A percentile compares a stretch with the other conserved stretches of the same genome.
These are phyloP conservation scores for Mortierella hygrophila DNA, from an alignment of 192 early-diverging fungal genomes.

Conservation along the genomic window DNA sequence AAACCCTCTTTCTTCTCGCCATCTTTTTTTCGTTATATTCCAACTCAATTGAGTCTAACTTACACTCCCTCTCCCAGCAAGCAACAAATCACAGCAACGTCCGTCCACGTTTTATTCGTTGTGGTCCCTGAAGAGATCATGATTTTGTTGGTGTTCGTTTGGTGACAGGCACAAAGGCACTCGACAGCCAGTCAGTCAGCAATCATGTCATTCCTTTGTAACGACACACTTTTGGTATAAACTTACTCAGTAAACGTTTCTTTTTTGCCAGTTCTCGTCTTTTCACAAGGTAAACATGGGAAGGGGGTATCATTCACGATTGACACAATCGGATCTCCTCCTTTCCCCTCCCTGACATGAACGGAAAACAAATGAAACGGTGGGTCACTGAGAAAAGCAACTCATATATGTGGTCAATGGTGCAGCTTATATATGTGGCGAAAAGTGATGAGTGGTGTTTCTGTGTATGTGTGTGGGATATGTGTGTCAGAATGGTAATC, in stretches of 20 bases:
- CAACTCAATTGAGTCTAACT: neutral
- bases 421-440: no score
- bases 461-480: neutral
- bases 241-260: no score
- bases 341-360: no score
- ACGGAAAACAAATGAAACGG: no score
- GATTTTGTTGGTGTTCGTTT: neutral
- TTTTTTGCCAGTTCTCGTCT: no score
- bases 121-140: slow-evolving; percentile 8
- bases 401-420: no score
- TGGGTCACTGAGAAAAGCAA: no score
- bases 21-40: neutral
- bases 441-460: no score
- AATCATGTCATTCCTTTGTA: neutral
- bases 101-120: slow-evolving; percentile 40
- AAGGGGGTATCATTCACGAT: no score
- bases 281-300: no score
- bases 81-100: slow-evolving; percentile 31
- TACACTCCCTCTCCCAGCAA: neutral
- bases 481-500: neutral
- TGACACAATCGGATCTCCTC: no score
- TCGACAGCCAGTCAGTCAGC: neutral
- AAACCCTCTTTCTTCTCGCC: neutral
- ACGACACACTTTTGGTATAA: no score
- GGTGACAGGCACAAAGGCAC: neutral